Evolutionary conservation across 208 protist species (phyloP).

Genomic region (Acanthamoeba sp.): DNA sequence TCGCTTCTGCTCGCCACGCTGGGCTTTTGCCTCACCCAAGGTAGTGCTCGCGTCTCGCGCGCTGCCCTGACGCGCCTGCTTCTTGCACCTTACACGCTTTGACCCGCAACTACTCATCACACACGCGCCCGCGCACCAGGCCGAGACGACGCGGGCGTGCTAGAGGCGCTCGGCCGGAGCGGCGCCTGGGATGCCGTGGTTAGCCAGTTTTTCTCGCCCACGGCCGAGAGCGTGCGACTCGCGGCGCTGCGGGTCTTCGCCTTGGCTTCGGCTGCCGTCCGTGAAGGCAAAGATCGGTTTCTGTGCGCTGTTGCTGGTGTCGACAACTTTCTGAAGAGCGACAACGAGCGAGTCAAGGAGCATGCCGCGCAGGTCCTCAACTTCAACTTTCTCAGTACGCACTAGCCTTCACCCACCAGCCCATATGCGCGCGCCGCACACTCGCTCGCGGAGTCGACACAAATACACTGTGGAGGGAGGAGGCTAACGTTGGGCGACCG

Average conservation of each 20-base stretch:
- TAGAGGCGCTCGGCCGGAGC: neutral
- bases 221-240: neutral
- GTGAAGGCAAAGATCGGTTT: neutral
- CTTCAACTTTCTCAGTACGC: conserved; percentile 49
- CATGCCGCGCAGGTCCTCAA: conserved; percentile 8
- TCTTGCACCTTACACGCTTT: no score
- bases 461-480: no score
- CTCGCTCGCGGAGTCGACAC: neutral
- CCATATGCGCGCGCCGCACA: no score
- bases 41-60: neutral
- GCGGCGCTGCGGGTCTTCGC: neutral
- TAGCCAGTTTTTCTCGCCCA: neutral
- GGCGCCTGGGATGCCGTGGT: conserved; percentile 4
- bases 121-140: neutral
- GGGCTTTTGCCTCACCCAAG: neutral
- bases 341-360: conserved; percentile 57
- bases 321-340: neutral
- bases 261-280: neutral
- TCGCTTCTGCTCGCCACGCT: neutral
- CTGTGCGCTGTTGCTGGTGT: conserved; percentile 8
- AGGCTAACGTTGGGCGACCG: neutral
- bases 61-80: no score
- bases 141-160: neutral
- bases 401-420: neutral
- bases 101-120: neutral